Conservation (phyloP, 2,329 filamentous ascomycete genomes). For the Fusarium sp. region DNA sequence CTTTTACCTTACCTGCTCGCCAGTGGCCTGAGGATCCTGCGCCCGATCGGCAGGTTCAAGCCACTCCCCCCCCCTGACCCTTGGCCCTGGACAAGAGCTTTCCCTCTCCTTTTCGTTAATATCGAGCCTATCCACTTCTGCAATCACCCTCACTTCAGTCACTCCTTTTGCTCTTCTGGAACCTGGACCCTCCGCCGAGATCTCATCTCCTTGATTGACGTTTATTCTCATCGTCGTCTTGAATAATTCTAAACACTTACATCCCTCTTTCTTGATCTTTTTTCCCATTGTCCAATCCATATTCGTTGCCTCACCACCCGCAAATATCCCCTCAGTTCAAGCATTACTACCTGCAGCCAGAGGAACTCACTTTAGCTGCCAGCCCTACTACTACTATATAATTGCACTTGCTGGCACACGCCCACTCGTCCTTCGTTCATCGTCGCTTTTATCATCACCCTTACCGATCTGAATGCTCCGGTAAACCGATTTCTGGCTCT, state of each 20-base stretch:
- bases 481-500: constrained; percentile 53
- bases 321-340: constrained; percentile 15
- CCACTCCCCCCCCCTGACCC: constrained; percentile 49
- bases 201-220: constrained; percentile 43
- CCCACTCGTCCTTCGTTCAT: constrained; percentile 26
- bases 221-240: constrained; percentile 43
- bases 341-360: constrained; percentile 13
- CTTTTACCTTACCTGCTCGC: constrained; percentile 28
- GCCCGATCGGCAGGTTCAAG: constrained; percentile 53
- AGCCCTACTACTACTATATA: constrained; percentile 15
- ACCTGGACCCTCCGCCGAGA: constrained; percentile 43
- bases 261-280: constrained; percentile 35
- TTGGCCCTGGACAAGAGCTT: constrained; percentile 49
- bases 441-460: constrained; percentile 21
- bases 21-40: constrained; percentile 52
- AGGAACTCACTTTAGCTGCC: constrained; percentile 7
- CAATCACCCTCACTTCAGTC: constrained; percentile 57
- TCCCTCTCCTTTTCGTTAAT: constrained; percentile 56
- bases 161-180: constrained; percentile 54
- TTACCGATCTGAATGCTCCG: constrained; percentile 53
- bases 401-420: constrained; percentile 31
- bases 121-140: constrained; percentile 55
- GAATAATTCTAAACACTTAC: constrained; percentile 38
- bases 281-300: constrained; percentile 26
- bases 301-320: constrained; percentile 19